Conservation (phyloP, 371 early-diverging fungal genomes). For the Mortierella sp. region DNA sequence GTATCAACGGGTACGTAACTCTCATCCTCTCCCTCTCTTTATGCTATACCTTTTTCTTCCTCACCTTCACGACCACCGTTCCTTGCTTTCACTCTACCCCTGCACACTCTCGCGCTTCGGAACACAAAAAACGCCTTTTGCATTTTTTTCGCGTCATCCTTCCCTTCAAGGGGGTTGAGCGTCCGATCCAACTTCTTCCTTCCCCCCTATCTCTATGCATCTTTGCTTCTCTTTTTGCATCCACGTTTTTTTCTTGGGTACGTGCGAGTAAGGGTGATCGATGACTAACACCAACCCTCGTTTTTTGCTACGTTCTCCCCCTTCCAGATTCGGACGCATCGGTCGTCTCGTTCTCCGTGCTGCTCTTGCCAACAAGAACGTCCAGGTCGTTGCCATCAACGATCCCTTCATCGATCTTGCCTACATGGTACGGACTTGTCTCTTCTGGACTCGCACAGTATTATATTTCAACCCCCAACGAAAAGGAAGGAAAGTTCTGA, state of each 20-base stretch:
- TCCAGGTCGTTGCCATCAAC: constrained; percentile 96
- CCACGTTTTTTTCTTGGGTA: background rate
- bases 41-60: background rate
- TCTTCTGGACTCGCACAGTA: background rate
- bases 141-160: background rate
- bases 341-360: constrained; percentile 98
- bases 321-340: constrained; percentile 92
- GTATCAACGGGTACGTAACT: constrained; percentile 7
- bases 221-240: background rate
- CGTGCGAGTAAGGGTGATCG: background rate
- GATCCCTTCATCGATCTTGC: constrained; percentile 98
- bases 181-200: background rate
- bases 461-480: no score
- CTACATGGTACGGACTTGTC: constrained; percentile 80
- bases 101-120: background rate
- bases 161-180: no score
- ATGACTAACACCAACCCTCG: background rate
- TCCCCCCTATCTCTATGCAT: background rate
- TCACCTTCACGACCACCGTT: background rate
- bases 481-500: background rate
- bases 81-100: background rate
- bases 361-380: constrained; percentile 77
- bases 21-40: background rate
- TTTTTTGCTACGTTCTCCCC: background rate
- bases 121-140: background rate